phyloP scores from a whole-genome alignment of 202 grass and related monocot genomes.

The Zizania palustris region DNA sequence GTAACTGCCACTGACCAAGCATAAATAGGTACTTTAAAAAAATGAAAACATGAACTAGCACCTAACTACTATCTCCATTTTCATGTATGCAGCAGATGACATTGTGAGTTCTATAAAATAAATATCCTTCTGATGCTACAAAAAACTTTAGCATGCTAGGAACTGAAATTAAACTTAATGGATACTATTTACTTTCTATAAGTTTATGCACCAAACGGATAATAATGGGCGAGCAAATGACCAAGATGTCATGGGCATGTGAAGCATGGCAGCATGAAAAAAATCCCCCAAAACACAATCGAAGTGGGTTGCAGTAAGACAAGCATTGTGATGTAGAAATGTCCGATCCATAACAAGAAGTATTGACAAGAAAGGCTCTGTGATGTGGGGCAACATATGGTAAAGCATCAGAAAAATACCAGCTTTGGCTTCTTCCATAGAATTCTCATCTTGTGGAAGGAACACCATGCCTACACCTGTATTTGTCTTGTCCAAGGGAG shows the following conservation, averaged over 20 bases:
- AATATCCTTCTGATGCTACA: constrained; percentile 5
- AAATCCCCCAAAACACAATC: constrained; percentile 16
- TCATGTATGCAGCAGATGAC: constrained; percentile 21
- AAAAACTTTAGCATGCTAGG: constrained; percentile 13
- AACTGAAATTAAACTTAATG: not conserved
- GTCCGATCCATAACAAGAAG: constrained; percentile 8
- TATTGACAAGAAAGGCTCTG: constrained; percentile 14
- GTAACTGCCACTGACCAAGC: constrained; percentile 15
- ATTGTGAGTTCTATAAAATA: not conserved
- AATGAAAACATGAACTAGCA: constrained; percentile 1
- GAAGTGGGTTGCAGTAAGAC: constrained; percentile 19
- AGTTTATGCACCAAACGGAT: not conserved
- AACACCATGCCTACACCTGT: constrained; percentile 99
- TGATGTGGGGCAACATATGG: not conserved
- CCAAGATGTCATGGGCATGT: constrained; percentile 19
- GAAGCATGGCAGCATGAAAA: constrained; percentile 24
- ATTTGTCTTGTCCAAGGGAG: constrained; percentile 59
- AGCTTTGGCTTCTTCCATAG: constrained; percentile 74
- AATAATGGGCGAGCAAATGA: constrained; percentile 2
- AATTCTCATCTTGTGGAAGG: constrained; percentile 81
- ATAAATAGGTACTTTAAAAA: not conserved
- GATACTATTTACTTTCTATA: constrained; percentile 12
- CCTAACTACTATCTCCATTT: not conserved
- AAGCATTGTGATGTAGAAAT: constrained; percentile 30
- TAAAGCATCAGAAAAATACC: constrained; percentile 55